phyloP scores from a whole-genome alignment of 2,329 filamentous ascomycete species.

The Aspergillus tanneri region DNA sequence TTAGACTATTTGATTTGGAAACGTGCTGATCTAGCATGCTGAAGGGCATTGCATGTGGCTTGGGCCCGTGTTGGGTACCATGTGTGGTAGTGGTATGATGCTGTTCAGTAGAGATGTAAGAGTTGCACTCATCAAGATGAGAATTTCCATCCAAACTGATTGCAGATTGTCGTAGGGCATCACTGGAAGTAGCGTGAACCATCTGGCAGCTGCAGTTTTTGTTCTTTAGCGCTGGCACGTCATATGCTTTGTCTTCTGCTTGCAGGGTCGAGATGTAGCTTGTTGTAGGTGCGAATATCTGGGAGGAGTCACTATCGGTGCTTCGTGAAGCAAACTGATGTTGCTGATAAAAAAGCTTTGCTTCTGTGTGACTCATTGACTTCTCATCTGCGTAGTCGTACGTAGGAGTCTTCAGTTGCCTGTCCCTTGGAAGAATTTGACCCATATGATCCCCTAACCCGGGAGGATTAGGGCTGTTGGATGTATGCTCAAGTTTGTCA shows the following conservation, averaged over 20 bases:
- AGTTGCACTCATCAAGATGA: neutral
- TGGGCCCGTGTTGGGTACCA: too few relatives aligned
- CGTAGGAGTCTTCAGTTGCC: constrained; percentile 71
- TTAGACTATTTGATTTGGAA: constrained; percentile 3
- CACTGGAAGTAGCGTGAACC: neutral
- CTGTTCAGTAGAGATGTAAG: too few relatives aligned
- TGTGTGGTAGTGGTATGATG: too few relatives aligned
- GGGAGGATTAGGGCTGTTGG: constrained; percentile 9
- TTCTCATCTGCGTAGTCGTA: constrained; percentile 94
- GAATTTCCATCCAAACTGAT: neutral
- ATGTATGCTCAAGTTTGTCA: constrained; percentile 15
- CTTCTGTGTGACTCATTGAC: constrained; percentile 88
- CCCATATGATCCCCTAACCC: constrained; percentile 9
- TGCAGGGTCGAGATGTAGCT: neutral
- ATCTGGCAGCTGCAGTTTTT: neutral
- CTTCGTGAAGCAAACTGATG: constrained; percentile 65
- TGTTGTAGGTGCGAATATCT: constrained; percentile 29
- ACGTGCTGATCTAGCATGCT: too few relatives aligned
- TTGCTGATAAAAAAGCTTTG: constrained; percentile 92
- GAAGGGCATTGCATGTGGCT: too few relatives aligned
- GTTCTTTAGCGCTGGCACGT: neutral
- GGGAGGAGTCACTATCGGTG: constrained; percentile 36
- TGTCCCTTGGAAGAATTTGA: constrained; percentile 41
- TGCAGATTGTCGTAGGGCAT: neutral
- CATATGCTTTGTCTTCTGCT: constrained; percentile 3